Conservation (phyloP, 2,329 filamentous ascomycete genomes). For the Fusarium liriodendri region DNA sequence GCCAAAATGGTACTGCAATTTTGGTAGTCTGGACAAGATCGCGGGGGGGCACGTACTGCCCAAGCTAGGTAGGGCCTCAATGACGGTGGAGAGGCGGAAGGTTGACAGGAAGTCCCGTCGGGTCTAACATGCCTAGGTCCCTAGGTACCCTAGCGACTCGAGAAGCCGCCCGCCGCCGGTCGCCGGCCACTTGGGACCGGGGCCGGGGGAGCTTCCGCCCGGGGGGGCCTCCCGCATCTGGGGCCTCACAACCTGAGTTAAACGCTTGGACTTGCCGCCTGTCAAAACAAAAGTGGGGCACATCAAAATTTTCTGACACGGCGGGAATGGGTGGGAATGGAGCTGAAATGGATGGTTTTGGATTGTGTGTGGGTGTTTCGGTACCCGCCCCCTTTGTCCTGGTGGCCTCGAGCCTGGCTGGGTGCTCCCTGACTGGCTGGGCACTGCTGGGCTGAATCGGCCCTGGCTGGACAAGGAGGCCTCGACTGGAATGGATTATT, state of each 20-base stretch:
- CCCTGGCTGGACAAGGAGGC: slow-evolving; percentile 13
- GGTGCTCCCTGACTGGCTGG: slow-evolving; percentile 5
- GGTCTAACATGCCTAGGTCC: neutral
- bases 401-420: neutral
- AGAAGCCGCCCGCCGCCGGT: slow-evolving; percentile 22
- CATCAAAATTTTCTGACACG: slow-evolving; percentile 34
- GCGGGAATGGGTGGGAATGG: slow-evolving; percentile 24
- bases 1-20: slow-evolving; percentile 7
- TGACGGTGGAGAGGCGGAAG: slow-evolving; percentile 26
- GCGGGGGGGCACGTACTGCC: slow-evolving; percentile 4
- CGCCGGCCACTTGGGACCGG: slow-evolving; percentile 32
- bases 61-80: slow-evolving; percentile 14
- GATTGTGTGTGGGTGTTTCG: neutral
- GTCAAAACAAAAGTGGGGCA: slow-evolving; percentile 36
- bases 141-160: slow-evolving; percentile 11
- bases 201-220: slow-evolving; percentile 32
- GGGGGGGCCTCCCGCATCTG: slow-evolving; percentile 36
- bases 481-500: slow-evolving; percentile 16
- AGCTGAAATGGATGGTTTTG: neutral
- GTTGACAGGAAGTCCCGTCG: neutral
- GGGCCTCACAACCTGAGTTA: slow-evolving; percentile 27
- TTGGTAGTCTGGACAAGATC: slow-evolving; percentile 3
- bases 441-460: neutral
- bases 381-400: slow-evolving; percentile 3
- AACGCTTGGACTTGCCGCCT: slow-evolving; percentile 35